Percentiles rank a stretch among this genome's conserved stretches.
phyloP scores from a whole-genome alignment of 208 protist species.

The Crithidia bombi region DNA sequence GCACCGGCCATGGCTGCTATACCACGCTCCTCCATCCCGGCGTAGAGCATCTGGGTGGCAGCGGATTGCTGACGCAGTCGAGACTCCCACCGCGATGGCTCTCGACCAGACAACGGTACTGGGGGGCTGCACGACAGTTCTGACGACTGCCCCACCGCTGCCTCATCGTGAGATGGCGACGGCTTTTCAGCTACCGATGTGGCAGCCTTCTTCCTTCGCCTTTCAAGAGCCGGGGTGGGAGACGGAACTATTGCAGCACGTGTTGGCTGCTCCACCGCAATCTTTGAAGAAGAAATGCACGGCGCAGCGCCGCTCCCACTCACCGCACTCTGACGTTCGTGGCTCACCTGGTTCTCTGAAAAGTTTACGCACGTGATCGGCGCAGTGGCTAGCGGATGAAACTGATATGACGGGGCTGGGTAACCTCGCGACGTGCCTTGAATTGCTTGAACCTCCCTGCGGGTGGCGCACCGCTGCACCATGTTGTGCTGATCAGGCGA shows the following conservation, averaged over 20 bases:
- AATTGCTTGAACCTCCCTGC: neutral
- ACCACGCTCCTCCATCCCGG: conserved; percentile 19
- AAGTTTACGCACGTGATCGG: conserved; percentile 20
- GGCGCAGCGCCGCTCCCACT: neutral
- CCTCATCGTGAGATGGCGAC: neutral
- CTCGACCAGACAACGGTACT: neutral
- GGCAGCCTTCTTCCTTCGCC: neutral
- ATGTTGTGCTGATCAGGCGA: conserved; percentile 5
- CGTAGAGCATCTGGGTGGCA: conserved; percentile 13
- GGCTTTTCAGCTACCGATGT: no score
- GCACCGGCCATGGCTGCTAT: neutral
- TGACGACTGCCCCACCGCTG: neutral
- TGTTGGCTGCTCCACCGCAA: no score
- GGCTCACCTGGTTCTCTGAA: neutral
- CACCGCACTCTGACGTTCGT: no score
- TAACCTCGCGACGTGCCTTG: neutral
- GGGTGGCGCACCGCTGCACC: conserved; percentile 9
- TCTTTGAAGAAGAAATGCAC: no score
- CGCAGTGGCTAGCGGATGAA: conserved; percentile 33
- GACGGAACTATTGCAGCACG: neutral
- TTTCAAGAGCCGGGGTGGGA: neutral
- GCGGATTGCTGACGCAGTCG: conserved; percentile 6
- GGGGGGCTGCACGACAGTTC: neutral
- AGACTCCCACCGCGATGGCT: conserved; percentile 12
- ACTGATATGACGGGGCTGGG: conserved; percentile 18